Percentiles rank a stretch among this genome's conserved stretches.
These are phyloP conservation scores for Fraxinus sp. DNA, from an alignment of 305 asterid species.

Conservation along the genomic window DNA sequence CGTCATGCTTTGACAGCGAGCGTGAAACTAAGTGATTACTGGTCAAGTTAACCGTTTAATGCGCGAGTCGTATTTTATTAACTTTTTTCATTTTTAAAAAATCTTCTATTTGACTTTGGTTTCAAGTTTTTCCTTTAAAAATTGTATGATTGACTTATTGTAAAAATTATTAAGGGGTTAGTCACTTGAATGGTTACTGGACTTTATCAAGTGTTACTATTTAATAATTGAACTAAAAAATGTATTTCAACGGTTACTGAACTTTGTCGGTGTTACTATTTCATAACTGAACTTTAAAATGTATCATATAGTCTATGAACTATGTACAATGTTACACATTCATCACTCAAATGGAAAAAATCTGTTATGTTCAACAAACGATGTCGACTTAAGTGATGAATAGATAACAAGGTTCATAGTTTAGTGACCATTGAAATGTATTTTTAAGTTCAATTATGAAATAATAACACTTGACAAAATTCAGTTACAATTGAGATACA, in stretches of 20 bases:
- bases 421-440: neutral
- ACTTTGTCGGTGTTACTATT: no score
- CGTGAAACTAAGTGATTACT: no score
- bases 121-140: neutral
- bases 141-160: neutral
- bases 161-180: neutral
- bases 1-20: no score
- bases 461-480: neutral
- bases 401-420: neutral
- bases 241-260: neutral
- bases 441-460: no score
- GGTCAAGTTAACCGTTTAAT: no score
- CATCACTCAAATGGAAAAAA: neutral
- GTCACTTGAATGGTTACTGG: neutral
- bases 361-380: neutral
- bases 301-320: neutral
- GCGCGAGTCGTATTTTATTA: neutral
- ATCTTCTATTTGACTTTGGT: neutral
- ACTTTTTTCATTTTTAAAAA: no score
- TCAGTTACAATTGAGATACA: neutral
- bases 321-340: neutral
- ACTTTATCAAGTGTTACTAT: neutral
- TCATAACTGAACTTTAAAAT: neutral
- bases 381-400: neutral
- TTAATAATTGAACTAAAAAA: neutral